Percentiles rank a stretch among this genome's conserved stretches.
Conservation (phyloP, 2,329 filamentous ascomycete species). For the Leptographium wingfieldii region DNA sequence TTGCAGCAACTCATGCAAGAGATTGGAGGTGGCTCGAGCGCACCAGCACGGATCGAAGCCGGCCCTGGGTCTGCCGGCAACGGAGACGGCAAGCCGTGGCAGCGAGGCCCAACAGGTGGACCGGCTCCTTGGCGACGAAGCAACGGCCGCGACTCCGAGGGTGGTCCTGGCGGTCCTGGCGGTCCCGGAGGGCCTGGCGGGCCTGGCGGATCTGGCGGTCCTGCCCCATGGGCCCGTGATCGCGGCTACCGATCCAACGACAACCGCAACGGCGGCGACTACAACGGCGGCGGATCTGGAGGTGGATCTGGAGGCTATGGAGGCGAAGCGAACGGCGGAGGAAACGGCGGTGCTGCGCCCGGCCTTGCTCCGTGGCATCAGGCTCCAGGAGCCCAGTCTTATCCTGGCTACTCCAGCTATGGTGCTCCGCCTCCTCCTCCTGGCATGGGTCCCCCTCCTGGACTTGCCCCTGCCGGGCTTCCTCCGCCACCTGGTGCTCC, state of each 20-base stretch:
- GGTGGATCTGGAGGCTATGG: constrained; percentile 12
- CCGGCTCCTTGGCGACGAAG: constrained; percentile 67
- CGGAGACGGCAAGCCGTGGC: constrained; percentile 66
- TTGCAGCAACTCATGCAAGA: constrained; percentile 90
- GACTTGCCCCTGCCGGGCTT: constrained; percentile 2
- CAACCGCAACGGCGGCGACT: constrained; percentile 27
- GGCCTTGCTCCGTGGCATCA: constrained; percentile 32
- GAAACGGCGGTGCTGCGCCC: constrained; percentile 39
- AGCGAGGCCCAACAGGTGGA: constrained; percentile 71
- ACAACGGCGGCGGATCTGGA: constrained; percentile 9
- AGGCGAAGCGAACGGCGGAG: constrained; percentile 14
- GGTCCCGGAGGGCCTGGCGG: background rate
- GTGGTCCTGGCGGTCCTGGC: background rate
- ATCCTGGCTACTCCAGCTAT: constrained; percentile 25
- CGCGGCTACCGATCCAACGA: constrained; percentile 36
- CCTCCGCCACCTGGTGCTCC: constrained; percentile 10
- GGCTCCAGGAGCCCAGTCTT: constrained; percentile 19
- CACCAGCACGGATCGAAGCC: constrained; percentile 75
- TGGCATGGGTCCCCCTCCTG: constrained; percentile 24
- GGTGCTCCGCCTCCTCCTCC: constrained; percentile 30
- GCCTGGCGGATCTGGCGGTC: constrained; percentile 24
- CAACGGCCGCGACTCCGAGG: constrained; percentile 37
- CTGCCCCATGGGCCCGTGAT: constrained; percentile 51
- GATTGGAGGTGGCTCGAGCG: constrained; percentile 62
- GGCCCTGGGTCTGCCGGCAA: constrained; percentile 55